Percentiles rank a stretch among this genome's conserved stretches.
Conservation (phyloP, 1,284 basidiomycete species). For the Ganoderma lucidum region DNA sequence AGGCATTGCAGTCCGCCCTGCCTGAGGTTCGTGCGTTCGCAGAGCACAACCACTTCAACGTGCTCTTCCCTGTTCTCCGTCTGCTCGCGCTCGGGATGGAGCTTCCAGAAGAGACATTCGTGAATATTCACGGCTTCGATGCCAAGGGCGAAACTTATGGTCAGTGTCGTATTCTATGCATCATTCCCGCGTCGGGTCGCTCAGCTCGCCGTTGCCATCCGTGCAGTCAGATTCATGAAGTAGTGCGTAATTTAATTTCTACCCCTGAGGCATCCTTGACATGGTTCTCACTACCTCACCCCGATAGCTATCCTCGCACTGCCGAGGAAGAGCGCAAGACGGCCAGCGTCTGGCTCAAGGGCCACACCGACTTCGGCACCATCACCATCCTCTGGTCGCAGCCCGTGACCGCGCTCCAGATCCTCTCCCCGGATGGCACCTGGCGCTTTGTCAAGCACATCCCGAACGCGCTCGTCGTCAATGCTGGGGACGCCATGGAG, state of each 20-base stretch:
- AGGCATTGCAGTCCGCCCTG: slow-evolving; percentile 57
- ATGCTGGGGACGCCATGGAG: slow-evolving; percentile 52
- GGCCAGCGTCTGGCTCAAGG: slow-evolving; percentile 50
- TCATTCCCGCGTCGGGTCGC: slow-evolving; percentile 17
- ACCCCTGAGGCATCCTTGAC: neutral
- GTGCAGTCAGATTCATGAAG: slow-evolving; percentile 63
- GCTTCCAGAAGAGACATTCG: slow-evolving; percentile 46
- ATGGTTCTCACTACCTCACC: neutral
- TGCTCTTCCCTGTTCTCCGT: slow-evolving; percentile 57
- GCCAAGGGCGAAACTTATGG: slow-evolving; percentile 42
- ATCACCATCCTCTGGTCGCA: slow-evolving; percentile 69
- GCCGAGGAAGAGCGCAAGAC: slow-evolving; percentile 63
- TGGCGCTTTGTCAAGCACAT: slow-evolving; percentile 71
- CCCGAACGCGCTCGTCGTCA: slow-evolving; percentile 64
- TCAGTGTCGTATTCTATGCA: slow-evolving; percentile 18
- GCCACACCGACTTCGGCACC: slow-evolving; percentile 71
- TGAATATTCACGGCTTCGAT: slow-evolving; percentile 42
- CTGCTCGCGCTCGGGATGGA: slow-evolving; percentile 51
- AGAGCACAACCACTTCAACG: slow-evolving; percentile 56
- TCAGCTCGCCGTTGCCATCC: neutral
- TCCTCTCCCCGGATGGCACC: slow-evolving; percentile 41
- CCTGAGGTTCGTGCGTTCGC: slow-evolving; percentile 64
- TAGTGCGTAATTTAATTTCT: slow-evolving; percentile 44
- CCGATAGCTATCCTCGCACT: slow-evolving; percentile 50
- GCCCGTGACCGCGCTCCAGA: slow-evolving; percentile 64